phyloP scores from a whole-genome alignment of 2,329 filamentous ascomycete genomes.

The Shiraia bambusicola region DNA sequence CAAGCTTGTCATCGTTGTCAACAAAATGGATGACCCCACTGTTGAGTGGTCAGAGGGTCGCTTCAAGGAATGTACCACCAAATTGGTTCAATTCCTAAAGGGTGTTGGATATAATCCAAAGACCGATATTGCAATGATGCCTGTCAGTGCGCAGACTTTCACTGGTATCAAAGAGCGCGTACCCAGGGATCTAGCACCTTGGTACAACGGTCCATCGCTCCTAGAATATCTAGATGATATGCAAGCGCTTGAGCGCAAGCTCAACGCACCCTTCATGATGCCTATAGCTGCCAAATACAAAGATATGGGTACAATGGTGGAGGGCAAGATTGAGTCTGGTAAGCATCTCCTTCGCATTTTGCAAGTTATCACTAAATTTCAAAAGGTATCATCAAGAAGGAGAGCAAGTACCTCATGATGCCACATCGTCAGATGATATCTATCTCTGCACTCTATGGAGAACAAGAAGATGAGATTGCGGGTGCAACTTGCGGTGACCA shows the following conservation, averaged over 20 bases:
- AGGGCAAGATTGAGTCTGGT: constrained; percentile 92
- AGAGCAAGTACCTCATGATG: constrained; percentile 86
- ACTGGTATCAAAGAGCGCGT: constrained; percentile 87
- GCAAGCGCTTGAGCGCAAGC: constrained; percentile 88
- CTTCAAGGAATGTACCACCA: constrained; percentile 89
- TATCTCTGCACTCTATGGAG: constrained; percentile 84
- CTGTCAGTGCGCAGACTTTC: constrained; percentile 85
- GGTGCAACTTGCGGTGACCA: constrained; percentile 91
- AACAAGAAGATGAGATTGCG: constrained; percentile 88
- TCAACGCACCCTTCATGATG: constrained; percentile 99
- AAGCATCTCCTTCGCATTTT: neutral
- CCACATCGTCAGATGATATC: constrained; percentile 82
- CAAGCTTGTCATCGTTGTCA: constrained; percentile 83
- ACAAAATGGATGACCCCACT: constrained; percentile 99
- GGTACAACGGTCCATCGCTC: constrained; percentile 86
- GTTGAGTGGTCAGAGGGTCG: constrained; percentile 94
- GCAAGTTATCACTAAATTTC: neutral
- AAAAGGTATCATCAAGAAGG: constrained; percentile 84
- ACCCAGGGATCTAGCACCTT: constrained; percentile 69
- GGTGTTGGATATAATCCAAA: constrained; percentile 92
- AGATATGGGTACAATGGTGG: constrained; percentile 95
- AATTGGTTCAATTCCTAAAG: constrained; percentile 85
- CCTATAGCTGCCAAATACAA: constrained; percentile 93
- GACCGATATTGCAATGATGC: constrained; percentile 92
- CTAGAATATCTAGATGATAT: constrained; percentile 95